Conservation (phyloP, 23 red algal genomes). For the Gracilaria gracilis region DNA sequence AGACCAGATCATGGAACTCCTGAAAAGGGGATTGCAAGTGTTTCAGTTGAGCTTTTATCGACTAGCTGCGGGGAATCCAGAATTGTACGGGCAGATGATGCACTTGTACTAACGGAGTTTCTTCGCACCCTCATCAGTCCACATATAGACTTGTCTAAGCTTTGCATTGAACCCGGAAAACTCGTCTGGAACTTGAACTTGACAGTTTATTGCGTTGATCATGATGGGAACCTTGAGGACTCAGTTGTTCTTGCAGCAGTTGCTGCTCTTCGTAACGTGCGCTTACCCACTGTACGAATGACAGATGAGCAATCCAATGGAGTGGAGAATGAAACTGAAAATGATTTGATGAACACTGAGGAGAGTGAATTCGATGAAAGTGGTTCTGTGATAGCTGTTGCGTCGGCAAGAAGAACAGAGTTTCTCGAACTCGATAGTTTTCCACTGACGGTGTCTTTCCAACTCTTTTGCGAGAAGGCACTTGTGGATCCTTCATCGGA, state of each 20-base stretch:
- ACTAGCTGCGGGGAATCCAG: constrained; percentile 23
- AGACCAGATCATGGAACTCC: constrained; percentile 34
- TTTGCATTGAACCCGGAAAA: constrained; percentile 47
- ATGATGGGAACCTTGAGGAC: constrained; percentile 75
- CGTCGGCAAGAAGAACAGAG: constrained; percentile 34
- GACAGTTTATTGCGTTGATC: constrained; percentile 64
- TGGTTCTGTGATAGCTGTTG: constrained; percentile 28
- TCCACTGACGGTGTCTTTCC: constrained; percentile 56
- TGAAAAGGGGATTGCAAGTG: constrained; percentile 43
- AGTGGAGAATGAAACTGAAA: not conserved
- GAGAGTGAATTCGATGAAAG: not conserved
- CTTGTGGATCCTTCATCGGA: constrained; percentile 55
- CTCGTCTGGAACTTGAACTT: constrained; percentile 55
- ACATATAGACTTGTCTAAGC: constrained; percentile 48
- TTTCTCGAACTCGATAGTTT: constrained; percentile 46
- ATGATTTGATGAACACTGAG: not conserved
- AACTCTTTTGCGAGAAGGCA: constrained; percentile 53
- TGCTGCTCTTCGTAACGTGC: constrained; percentile 52
- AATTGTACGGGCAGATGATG: constrained; percentile 51
- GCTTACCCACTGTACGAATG: constrained; percentile 47
- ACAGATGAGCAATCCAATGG: constrained; percentile 47
- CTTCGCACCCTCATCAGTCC: constrained; percentile 43
- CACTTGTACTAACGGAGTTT: constrained; percentile 54
- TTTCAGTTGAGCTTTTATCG: constrained; percentile 56
- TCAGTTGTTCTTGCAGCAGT: constrained; percentile 51